Base-by-base conservation (phyloP, 208 protist genomes). In the Vickermania spadyakhi region DNA sequence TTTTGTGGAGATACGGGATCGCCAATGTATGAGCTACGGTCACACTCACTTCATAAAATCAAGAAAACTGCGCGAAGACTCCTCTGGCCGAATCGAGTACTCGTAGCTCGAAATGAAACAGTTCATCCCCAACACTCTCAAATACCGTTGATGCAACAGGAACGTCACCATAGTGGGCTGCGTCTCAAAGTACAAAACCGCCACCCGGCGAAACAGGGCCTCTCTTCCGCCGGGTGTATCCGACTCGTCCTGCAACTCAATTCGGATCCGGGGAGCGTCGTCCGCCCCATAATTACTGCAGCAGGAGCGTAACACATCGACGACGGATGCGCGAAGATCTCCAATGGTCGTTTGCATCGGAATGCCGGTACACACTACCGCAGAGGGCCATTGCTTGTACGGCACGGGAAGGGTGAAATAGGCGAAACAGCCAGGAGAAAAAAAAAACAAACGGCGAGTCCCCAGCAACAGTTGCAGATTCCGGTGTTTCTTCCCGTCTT, bases 401-500 rank as follows among this genome's bases (percentile, higher is more conserved):
- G 36, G 36, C 7, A 45, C 36, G 18, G 36, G 36, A 7, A 45
- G 36, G 7, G 36, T 45, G 7, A 45, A 45, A 45, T 45, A 45
- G 7, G 36, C 36, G 36, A n/a, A 45, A 18, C 36, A 45, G 18
- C 36, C 18, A 18, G 36, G 36, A 45, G 36, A 45, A 45, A 45
- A 45, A 45, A 45, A 45, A 18, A 45, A 45, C 11, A 7, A 45
- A n/a, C 36, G 36, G 7, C 18, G 7, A 7, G 7, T 18, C 36
- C 88, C 82, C 13, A 95, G 75, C 7, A 95, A 67, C 28, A 92
- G 66, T 51, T 92, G 82, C 57, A 91, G 81, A 60, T 61, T 81
- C 28, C 79, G 64, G 45, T 84, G 78, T 68, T 91, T 91, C 49
- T 87, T 89, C 42, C 66, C 51, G 66, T 95, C 88, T 56, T 92